Evolutionary conservation across 768 basidiomycete species (phyloP).

Genomic region (Pisolithus marmoratus): DNA sequence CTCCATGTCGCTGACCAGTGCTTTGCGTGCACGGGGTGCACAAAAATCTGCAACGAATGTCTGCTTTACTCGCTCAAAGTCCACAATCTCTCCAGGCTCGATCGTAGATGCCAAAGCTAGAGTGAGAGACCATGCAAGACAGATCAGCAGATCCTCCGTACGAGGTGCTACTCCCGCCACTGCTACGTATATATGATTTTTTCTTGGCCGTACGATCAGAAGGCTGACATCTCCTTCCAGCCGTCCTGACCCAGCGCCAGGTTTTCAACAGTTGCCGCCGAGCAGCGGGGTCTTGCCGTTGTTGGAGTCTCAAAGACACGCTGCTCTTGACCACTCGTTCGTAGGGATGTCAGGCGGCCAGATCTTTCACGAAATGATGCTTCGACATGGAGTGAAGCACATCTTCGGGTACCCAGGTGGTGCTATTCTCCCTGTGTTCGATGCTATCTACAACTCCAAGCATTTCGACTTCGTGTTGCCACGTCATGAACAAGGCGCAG

Average conservation of each 20-base stretch:
- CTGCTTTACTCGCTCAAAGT: slow-evolving; percentile 43
- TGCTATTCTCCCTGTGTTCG: slow-evolving; percentile 98
- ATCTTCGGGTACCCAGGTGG: slow-evolving; percentile 98
- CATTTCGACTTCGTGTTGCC: slow-evolving; percentile 96
- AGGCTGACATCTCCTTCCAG: slow-evolving; percentile 31
- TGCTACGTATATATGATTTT: slow-evolving; percentile 43
- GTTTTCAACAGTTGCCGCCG: slow-evolving; percentile 45
- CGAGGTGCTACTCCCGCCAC: slow-evolving; percentile 58
- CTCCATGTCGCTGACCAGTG: slow-evolving; percentile 37
- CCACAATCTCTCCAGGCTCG: slow-evolving; percentile 44
- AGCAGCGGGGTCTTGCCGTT: slow-evolving; percentile 32
- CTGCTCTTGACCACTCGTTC: slow-evolving; percentile 73
- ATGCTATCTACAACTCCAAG: slow-evolving; percentile 94
- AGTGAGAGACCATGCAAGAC: slow-evolving; percentile 71
- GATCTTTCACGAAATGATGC: slow-evolving; percentile 99
- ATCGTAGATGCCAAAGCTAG: slow-evolving; percentile 78
- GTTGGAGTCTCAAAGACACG: slow-evolving; percentile 35
- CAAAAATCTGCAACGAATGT: slow-evolving; percentile 26
- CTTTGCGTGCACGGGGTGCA: slow-evolving; percentile 39
- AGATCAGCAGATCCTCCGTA: slow-evolving; percentile 63
- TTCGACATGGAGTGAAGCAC: slow-evolving; percentile 91
- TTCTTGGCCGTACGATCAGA: background rate
- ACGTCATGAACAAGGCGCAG: slow-evolving; percentile 96
- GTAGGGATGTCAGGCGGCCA: slow-evolving; percentile 93
- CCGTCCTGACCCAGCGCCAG: slow-evolving; percentile 59